phyloP scores from a whole-genome alignment of 176 grass and related monocot genomes.

The Phoenix roebelenii region DNA sequence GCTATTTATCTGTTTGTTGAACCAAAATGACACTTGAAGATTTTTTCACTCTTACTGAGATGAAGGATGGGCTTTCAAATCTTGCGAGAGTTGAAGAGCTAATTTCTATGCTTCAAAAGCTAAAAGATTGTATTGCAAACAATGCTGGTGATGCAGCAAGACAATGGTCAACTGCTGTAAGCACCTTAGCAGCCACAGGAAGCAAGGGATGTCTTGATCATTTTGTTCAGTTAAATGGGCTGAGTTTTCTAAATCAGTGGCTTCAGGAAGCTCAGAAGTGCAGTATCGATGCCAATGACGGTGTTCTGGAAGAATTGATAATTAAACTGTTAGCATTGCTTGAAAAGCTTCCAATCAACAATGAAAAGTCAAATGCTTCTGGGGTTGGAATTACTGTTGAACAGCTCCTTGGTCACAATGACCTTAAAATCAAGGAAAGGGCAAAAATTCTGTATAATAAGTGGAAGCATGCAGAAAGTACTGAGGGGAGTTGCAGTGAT shows the following conservation, averaged over 20 bases:
- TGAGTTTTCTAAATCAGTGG: slow-evolving; percentile 54
- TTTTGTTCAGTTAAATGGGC: slow-evolving; percentile 49
- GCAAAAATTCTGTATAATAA: slow-evolving; percentile 36
- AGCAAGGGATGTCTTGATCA: slow-evolving; percentile 46
- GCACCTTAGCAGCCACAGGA: slow-evolving; percentile 28
- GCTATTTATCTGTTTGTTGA: too few species aligned
- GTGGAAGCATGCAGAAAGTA: slow-evolving; percentile 22
- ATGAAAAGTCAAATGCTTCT: slow-evolving; percentile 19
- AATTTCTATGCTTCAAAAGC: slow-evolving; percentile 41
- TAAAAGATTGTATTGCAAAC: slow-evolving; percentile 16
- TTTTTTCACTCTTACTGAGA: slow-evolving; percentile 70
- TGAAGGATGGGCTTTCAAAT: slow-evolving; percentile 59
- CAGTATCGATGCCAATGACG: slow-evolving; percentile 4
- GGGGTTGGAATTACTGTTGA: slow-evolving; percentile 34
- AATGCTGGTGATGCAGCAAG: slow-evolving; percentile 38
- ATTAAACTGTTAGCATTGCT: slow-evolving; percentile 31
- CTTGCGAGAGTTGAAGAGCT: slow-evolving; percentile 36
- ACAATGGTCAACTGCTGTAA: slow-evolving; percentile 35
- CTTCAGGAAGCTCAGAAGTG: slow-evolving; percentile 45
- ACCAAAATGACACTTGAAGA: slow-evolving; percentile 37
- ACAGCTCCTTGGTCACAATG: slow-evolving; percentile 31
- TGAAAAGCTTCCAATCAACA: slow-evolving; percentile 31
- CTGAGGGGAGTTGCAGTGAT: slow-evolving; percentile 5
- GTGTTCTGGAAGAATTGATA: slow-evolving; percentile 31
- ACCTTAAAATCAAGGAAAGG: slow-evolving; percentile 37